Evolutionary conservation across 2,329 filamentous ascomycete species (phyloP).

Genomic region (Colletotrichum liaoningense): DNA sequence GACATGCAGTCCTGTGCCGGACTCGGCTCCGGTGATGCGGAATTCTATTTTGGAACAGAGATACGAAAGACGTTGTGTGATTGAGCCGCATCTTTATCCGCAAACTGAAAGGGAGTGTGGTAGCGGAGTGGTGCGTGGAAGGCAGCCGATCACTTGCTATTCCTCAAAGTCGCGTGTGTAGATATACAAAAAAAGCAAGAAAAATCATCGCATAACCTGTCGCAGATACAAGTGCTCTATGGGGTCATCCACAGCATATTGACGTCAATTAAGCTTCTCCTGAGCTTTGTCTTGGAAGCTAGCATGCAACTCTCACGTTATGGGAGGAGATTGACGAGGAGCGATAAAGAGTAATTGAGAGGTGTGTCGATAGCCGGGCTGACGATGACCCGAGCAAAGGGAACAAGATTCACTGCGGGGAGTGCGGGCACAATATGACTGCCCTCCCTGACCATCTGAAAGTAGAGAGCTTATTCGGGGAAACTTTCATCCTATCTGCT

Average conservation of each 20-base stretch:
- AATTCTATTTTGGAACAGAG: neutral
- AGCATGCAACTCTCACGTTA: no score
- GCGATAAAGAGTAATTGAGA: neutral
- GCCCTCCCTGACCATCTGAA: neutral
- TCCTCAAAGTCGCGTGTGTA: no score
- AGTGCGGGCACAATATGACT: neutral
- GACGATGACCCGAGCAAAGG: neutral
- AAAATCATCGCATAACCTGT: no score
- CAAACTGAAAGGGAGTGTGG: neutral
- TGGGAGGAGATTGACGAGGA: no score
- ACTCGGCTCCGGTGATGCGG: neutral
- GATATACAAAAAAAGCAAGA: no score
- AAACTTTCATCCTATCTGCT: constrained; percentile 19
- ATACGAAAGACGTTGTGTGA: neutral
- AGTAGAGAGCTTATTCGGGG: neutral
- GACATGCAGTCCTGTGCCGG: neutral
- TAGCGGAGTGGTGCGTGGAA: neutral
- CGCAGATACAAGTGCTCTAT: no score
- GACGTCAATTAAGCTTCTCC: no score
- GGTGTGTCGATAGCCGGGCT: neutral
- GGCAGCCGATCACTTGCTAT: neutral
- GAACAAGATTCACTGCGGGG: neutral
- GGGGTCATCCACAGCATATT: no score
- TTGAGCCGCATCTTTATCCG: neutral
- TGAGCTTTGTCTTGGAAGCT: no score